Percentiles rank a stretch among this genome's conserved stretches.
phyloP scores from a whole-genome alignment of 208 protist genomes.

The Wallacemonas sp. region DNA sequence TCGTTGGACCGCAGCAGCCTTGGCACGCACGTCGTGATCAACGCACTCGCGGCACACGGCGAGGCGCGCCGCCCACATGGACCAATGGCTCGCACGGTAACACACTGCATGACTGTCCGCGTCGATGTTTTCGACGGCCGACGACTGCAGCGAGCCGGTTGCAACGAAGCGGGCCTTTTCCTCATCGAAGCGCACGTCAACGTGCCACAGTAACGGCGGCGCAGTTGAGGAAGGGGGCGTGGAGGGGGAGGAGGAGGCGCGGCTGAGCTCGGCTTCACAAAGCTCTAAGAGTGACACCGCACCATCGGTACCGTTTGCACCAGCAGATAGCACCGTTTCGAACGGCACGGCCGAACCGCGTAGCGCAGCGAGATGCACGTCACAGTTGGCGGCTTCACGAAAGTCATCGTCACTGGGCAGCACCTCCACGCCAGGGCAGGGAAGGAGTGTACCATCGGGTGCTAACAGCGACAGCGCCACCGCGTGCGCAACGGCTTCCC shows the following conservation, averaged over 20 bases:
- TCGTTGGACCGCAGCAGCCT: not conserved
- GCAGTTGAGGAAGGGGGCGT: too few relatives aligned
- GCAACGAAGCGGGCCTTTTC: not conserved
- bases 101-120: not conserved
- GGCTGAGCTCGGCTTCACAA: too few relatives aligned
- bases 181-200: not conserved
- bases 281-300: not conserved
- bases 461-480: slow-evolving; percentile 43
- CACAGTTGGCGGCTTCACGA: slow-evolving; percentile 24
- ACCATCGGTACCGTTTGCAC: not conserved
- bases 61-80: not conserved
- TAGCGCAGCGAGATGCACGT: not conserved
- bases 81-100: not conserved
- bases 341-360: slow-evolving; percentile 5
- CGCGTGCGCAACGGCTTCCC: slow-evolving; percentile 36
- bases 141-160: too few relatives aligned
- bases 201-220: not conserved
- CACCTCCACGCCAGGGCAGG: slow-evolving; percentile 36
- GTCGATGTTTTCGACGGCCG: not conserved
- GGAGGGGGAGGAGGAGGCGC: too few relatives aligned
- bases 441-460: slow-evolving; percentile 24
- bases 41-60: not conserved
- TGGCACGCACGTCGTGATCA: not conserved
- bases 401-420: slow-evolving; percentile 23
- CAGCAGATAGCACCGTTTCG: slow-evolving; percentile 11